These are phyloP conservation scores for Gracilaria vermiculophylla DNA, from an alignment of 23 red algal genomes.

Conservation along the genomic window DNA sequence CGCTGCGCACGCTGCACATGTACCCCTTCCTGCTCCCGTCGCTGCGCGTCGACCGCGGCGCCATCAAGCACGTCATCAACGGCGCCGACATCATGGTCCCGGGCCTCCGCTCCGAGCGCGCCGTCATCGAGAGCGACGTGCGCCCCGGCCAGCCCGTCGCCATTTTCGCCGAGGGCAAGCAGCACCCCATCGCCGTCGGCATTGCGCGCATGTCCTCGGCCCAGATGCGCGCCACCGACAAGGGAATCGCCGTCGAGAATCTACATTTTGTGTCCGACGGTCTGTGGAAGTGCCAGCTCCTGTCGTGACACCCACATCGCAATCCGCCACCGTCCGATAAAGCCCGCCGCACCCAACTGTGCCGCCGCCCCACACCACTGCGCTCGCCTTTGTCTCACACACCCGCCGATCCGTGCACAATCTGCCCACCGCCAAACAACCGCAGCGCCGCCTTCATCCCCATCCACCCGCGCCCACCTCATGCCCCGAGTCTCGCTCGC, in stretches of 20 bases:
- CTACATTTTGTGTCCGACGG: conserved; percentile 82
- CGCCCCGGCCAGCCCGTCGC: conserved; percentile 45
- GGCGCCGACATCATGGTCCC: conserved; percentile 96
- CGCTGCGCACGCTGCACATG: conserved; percentile 74
- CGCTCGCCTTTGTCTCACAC: background rate
- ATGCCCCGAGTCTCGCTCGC: no score
- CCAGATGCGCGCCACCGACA: conserved; percentile 65
- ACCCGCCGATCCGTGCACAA: background rate
- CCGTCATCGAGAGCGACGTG: conserved; percentile 63
- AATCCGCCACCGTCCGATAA: no score
- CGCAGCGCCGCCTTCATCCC: no score
- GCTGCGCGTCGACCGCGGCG: conserved; percentile 91
- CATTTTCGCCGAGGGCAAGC: conserved; percentile 77
- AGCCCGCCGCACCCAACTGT: background rate
- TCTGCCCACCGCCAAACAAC: no score
- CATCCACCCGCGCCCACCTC: no score
- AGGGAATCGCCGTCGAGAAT: conserved; percentile 95
- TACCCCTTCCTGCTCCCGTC: conserved; percentile 85
- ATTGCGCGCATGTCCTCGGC: conserved; percentile 57
- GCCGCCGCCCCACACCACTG: background rate
- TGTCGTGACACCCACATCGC: conserved; percentile 16
- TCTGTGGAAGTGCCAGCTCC: conserved; percentile 66
- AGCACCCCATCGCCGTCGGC: conserved; percentile 88
- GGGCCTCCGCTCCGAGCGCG: conserved; percentile 82
- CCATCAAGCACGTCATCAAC: conserved; percentile 89